Evolutionary conservation across 2,329 filamentous ascomycete species (phyloP), one percentile per base, ranked within the genome.

Genomic region (Stachybotrys chlorohalonatus): DNA sequence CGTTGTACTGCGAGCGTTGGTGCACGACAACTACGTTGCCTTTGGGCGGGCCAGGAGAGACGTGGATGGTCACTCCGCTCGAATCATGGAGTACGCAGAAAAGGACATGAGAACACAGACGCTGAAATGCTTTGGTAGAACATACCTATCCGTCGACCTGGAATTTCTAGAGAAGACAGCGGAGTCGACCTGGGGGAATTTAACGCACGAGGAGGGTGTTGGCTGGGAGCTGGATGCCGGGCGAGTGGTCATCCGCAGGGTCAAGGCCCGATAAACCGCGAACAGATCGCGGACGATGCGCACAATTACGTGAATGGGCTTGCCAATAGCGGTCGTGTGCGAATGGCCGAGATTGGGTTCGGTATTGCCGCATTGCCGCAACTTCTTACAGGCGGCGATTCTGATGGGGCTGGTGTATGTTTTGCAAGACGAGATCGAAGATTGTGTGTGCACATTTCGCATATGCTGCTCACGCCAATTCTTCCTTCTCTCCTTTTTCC

Each of bases 51-150:
- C 88, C 50, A 85, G 84, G 71, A 77, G 78, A 58, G 80, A 76
- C 54, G 89, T 94, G 32, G 90, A 96, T 72, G 89, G 89, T 8
- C 88, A 95, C 70, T 82, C 87, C 68, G 81, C 86, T 45, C 83
- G 84, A 54, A 73, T 99, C 55, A 85, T 97, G 77, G 87, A 90
- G 64, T 93, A 85, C 75, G 88, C 89, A 8, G 88, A 90, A 61
- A 81, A 84, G 30, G 78, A 81, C n/a, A 78, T 96, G 65, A 78
- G 87, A 61, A 75, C 83, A 60, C 87, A 92, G 70, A 84, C 89
- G 39, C 75, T 97, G 61, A 95, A 96, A 74, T 94, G 91, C 67
- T 81, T 97, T 54, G 91, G 90, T 1, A 82, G 85, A 64, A 81
- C 86, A 5, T 99, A 99, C 69, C 72, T 96, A 59, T 82, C 74